Conservation (phyloP, 176 grass and related monocot genomes). For the Triticum dicoccoides region DNA sequence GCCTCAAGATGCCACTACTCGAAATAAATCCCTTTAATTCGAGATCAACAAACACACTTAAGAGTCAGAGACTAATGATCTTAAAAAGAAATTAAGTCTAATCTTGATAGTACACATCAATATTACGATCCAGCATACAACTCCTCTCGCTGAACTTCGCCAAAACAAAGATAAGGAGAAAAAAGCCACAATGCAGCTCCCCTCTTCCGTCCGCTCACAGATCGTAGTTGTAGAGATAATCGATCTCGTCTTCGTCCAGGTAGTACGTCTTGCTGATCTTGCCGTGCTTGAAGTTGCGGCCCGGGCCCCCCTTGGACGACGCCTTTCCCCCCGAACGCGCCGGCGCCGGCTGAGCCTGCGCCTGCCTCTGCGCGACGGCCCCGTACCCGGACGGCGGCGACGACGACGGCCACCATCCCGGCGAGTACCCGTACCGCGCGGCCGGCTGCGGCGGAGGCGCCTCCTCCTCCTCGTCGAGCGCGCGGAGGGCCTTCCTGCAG, state of each 20-base stretch:
- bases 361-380: no score
- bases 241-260: not conserved
- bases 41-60: no score
- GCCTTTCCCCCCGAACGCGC: not conserved
- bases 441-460: not conserved
- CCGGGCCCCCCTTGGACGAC: not conserved
- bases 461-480: not conserved
- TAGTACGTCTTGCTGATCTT: not conserved
- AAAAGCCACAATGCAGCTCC: not conserved
- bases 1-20: no score
- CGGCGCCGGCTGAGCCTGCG: not conserved
- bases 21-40: no score
- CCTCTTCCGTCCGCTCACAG: not conserved
- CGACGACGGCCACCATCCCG: not conserved
- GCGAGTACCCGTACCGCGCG: not conserved
- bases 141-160: not conserved
- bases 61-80: no score
- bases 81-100: no score
- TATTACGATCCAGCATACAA: not conserved
- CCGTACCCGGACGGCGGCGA: not conserved
- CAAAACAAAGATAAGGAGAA: not conserved
- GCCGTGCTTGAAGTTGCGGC: not conserved
- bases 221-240: not conserved
- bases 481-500: not conserved
- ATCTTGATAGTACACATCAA: no score